phyloP scores from a whole-genome alignment of 164 flowering plant species.

The Tetracentron sinense region DNA sequence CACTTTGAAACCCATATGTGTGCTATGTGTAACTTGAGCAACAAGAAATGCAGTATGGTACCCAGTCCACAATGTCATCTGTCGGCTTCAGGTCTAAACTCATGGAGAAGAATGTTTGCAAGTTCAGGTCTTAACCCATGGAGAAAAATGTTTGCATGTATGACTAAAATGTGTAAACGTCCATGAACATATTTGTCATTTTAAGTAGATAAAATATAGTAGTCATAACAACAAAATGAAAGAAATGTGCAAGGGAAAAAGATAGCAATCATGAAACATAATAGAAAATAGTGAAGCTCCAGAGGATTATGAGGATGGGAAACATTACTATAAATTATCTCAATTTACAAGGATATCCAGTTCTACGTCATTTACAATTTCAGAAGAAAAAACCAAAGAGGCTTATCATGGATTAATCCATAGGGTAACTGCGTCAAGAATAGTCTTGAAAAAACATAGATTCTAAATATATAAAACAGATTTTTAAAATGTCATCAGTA shows the following conservation, averaged over 20 bases:
- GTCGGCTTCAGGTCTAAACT: not conserved
- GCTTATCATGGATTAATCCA: not conserved
- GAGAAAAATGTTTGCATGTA: no score
- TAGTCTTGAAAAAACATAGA: not conserved
- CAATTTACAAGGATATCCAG: slow-evolving; percentile 9
- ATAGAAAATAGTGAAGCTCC: not conserved
- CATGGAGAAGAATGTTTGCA: no score
- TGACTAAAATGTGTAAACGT: no score
- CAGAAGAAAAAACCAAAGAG: not conserved
- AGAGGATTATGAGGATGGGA: not conserved
- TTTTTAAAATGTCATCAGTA: not conserved
- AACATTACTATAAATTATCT: not conserved
- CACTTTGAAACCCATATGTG: no score
- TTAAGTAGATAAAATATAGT: no score
- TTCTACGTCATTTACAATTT: slow-evolving; percentile 7
- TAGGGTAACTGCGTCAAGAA: not conserved
- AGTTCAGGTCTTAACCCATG: no score
- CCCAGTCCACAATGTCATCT: not conserved
- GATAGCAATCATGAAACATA: not conserved
- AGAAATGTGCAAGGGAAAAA: no score
- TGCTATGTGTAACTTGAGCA: not conserved
- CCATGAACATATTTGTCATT: no score
- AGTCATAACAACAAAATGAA: no score
- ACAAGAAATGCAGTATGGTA: not conserved
- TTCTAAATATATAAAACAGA: no score